These are phyloP conservation scores for Yamadazyma oceani DNA, from an alignment of 1,139 yeast genomes.

Conservation along the genomic window DNA sequence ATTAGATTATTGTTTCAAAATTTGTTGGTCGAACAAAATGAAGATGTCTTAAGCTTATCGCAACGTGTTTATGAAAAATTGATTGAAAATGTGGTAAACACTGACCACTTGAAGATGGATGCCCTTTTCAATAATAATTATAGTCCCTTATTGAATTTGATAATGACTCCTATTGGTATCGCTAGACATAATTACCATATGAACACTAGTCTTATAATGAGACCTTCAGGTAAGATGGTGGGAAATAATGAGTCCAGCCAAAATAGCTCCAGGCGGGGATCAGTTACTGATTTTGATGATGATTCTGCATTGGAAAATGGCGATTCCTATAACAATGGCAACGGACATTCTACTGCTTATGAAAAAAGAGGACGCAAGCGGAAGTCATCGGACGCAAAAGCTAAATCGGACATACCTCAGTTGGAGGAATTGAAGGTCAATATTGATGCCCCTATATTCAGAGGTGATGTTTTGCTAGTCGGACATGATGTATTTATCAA, in stretches of 20 bases:
- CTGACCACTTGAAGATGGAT: conserved; percentile 39
- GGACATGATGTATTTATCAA: conserved; percentile 74
- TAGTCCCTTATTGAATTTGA: conserved; percentile 61
- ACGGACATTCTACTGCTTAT: conserved; percentile 9
- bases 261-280: conserved; percentile 19
- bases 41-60: conserved; percentile 66
- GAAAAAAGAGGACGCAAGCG: conserved; percentile 37
- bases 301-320: conserved; percentile 18
- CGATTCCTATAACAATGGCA: conserved; percentile 3
- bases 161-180: conserved; percentile 94
- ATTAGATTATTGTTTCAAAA: conserved; percentile 83
- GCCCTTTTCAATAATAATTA: conserved; percentile 52
- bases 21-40: conserved; percentile 82
- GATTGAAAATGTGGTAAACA: conserved; percentile 42
- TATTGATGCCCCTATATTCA: conserved; percentile 89
- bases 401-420: conserved; percentile 43
- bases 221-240: conserved; percentile 72
- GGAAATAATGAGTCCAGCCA: conserved; percentile 17
- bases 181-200: conserved; percentile 85
- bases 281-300: conserved; percentile 17
- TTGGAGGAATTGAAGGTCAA: conserved; percentile 65
- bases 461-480: conserved; percentile 87
- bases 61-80: conserved; percentile 60
- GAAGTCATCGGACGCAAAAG: conserved; percentile 25
- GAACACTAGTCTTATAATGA: conserved; percentile 70